These are phyloP conservation scores for Breviolum minutum DNA, from an alignment of 73 alveolate genomes.

Conservation along the genomic window DNA sequence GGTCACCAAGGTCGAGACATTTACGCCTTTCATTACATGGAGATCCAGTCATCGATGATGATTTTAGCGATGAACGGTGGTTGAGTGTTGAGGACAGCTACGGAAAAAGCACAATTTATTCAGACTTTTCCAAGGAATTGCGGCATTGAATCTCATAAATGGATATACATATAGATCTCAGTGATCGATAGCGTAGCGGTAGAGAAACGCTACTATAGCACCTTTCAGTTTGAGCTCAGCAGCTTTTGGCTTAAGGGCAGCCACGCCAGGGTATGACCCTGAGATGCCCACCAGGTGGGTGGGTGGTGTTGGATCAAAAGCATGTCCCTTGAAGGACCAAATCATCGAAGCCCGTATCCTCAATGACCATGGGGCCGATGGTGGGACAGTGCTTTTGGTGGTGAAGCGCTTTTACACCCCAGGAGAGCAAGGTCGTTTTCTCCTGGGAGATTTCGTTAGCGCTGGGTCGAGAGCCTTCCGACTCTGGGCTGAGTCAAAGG, in stretches of 20 bases:
- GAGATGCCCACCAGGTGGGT: not conserved
- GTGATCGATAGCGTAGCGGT: too few species aligned
- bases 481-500: not conserved
- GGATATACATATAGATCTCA: too few species aligned
- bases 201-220: too few species aligned
- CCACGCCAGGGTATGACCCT: too few species aligned
- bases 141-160: not conserved
- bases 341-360: not conserved
- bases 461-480: not conserved
- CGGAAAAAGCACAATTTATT: too few species aligned
- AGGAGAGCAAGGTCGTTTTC: not conserved
- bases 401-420: not conserved
- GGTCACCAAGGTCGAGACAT: constrained; percentile 40
- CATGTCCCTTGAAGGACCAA: not conserved
- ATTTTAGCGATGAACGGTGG: constrained; percentile 92
- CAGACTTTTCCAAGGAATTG: too few species aligned
- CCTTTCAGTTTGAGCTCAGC: too few species aligned
- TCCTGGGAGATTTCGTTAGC: not conserved
- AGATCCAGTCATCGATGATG: constrained; percentile 48
- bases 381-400: not conserved
- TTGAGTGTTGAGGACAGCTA: constrained; percentile 76
- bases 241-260: too few species aligned
- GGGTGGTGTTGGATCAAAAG: not conserved
- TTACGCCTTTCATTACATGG: constrained; percentile 66
- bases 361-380: not conserved